phyloP scores from a whole-genome alignment of 2,329 filamentous ascomycete genomes.

The Aspergillus transmontanensis region DNA sequence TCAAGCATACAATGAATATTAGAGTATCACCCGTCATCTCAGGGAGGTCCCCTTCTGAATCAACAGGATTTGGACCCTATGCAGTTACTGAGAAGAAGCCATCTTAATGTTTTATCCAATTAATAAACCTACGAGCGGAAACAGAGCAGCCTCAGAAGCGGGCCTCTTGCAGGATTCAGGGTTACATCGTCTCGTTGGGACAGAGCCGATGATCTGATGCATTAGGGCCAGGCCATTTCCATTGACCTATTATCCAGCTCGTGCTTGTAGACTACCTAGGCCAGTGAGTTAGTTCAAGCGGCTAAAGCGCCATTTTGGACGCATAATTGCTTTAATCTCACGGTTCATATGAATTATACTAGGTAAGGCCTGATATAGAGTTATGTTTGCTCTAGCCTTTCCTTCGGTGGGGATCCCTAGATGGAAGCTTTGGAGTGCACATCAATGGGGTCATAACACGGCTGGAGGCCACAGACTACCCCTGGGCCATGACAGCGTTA shows the following conservation, averaged over 20 bases:
- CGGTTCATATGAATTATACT: no score
- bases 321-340: no score
- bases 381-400: background rate
- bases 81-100: background rate
- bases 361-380: no score
- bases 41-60: no score
- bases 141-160: background rate
- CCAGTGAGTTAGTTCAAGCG: background rate
- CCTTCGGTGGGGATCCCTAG: background rate
- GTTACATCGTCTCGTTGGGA: background rate
- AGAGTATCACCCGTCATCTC: background rate
- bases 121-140: rapidly evolving
- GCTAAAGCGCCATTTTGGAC: no score
- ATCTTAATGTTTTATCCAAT: background rate
- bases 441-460: background rate
- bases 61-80: no score
- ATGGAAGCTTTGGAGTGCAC: background rate
- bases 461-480: background rate
- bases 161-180: background rate
- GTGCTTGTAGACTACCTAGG: background rate
- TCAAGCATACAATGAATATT: background rate
- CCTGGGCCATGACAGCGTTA: background rate
- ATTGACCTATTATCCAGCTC: background rate
- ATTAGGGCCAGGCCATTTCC: background rate
- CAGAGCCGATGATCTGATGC: background rate